phyloP scores from a whole-genome alignment of 306 rosid species.

The Sophora flavescens region DNA sequence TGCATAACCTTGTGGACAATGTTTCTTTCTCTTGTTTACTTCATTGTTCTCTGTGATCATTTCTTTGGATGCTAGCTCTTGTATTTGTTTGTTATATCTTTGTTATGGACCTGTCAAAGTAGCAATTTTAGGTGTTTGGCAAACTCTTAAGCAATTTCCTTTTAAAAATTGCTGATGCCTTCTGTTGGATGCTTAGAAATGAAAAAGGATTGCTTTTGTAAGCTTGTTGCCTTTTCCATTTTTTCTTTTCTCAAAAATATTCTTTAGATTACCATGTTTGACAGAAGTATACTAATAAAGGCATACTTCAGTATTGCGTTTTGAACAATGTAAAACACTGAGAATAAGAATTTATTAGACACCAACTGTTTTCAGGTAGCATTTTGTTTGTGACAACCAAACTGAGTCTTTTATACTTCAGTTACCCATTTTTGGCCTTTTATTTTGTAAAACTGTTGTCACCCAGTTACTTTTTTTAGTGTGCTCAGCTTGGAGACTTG shows the following conservation, averaged over 20 bases:
- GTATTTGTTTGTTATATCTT: background rate
- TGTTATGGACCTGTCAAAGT: constrained; percentile 22
- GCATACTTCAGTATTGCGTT: background rate
- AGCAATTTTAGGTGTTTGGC: constrained; percentile 20
- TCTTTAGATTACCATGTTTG: background rate
- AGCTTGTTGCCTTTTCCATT: background rate
- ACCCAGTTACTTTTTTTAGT: background rate
- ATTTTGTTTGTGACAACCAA: background rate
- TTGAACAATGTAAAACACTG: background rate
- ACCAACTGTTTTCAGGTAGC: background rate
- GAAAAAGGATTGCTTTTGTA: background rate
- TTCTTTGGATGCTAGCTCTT: constrained; percentile 5
- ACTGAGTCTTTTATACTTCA: too few relatives aligned
- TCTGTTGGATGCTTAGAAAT: background rate
- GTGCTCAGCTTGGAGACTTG: background rate
- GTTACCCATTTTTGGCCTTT: background rate
- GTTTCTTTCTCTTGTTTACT: constrained; percentile 34
- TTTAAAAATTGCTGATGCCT: background rate
- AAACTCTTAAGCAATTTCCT: constrained; percentile 3
- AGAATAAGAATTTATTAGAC: background rate
- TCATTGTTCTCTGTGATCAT: constrained; percentile 19
- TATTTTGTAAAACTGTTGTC: background rate
- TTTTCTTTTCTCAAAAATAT: background rate
- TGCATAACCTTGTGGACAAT: constrained; percentile 22
- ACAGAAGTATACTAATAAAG: background rate